Evolutionary conservation across 495 filamentous ascomycete species (phyloP), one percentile per base, ranked within the genome.

Genomic region (Hypoxylon rickii): DNA sequence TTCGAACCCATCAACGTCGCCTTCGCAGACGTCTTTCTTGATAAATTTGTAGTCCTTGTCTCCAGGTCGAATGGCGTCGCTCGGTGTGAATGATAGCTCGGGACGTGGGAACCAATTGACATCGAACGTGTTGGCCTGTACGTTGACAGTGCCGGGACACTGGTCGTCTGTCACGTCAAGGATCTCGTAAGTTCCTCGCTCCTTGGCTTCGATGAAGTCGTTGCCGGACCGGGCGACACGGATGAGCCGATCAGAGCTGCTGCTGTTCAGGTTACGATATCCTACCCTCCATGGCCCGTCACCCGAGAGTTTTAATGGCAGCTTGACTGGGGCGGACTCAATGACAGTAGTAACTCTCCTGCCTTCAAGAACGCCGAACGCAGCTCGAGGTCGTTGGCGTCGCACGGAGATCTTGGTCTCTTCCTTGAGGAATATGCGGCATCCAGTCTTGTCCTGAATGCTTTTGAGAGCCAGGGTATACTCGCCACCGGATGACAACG

Each of bases 11-110:
- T 96, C 93, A 55, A 93, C 87, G 42, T 97, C 93, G 13, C 94
- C 93, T 72, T 98, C 90, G 61, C 94, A 98, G 44, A 98, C 84
- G 55, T 88, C 85, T n/a, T 82, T 79, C 68, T 93, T 89, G 52
- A 84, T 65, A 64, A 76, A 90, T 48, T 73, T 78, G 31, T 72
- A 72, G 44, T 68, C 78, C 42, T 61, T 58, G 45, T 70, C 66
- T 19, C 58, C 70, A 63, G 67, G 38, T 15, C 64, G 72, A 10
- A 91, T 73, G 20, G 81, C 73, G 4, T 84, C 75, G 29, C 83
- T 84, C 48, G 87, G 82, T 0, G 86, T 67, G 13, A 94, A 69
- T 18, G 77, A 79, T 26, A 97, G 78, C 43, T 85, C 76, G 5
- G 94, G 94, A 26, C 91, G 81, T 19, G 88, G 79, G 48, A 92